Evolutionary conservation across 306 rosid species (phyloP).

Genomic region (Argentina anserina): DNA sequence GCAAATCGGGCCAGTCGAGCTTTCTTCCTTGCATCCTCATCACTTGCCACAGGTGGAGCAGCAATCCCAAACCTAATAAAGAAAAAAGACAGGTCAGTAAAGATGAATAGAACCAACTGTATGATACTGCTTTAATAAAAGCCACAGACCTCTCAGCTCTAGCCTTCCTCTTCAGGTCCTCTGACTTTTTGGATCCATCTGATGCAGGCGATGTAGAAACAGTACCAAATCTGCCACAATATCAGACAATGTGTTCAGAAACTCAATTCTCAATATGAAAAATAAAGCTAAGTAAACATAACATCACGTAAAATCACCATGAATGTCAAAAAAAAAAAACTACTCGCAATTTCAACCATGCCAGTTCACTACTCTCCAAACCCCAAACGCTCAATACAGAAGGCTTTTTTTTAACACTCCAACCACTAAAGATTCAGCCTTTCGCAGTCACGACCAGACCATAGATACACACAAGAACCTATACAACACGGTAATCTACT

Average conservation of each 20-base stretch:
- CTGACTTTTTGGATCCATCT: slow-evolving; percentile 43
- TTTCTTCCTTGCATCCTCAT: slow-evolving; percentile 72
- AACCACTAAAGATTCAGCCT: background rate
- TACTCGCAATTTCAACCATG: background rate
- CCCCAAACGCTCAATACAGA: background rate
- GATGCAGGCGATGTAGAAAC: slow-evolving; percentile 39
- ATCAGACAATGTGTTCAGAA: background rate
- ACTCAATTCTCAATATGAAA: background rate
- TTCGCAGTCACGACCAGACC: background rate
- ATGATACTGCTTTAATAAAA: background rate
- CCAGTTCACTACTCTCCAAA: background rate
- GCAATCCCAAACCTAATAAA: slow-evolving; percentile 66
- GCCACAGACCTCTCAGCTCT: slow-evolving; percentile 77
- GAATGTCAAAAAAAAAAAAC: background rate
- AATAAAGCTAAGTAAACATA: background rate
- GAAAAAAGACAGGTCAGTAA: background rate
- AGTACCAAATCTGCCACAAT: slow-evolving; percentile 57
- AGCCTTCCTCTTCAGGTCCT: slow-evolving; percentile 78
- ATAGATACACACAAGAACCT: background rate
- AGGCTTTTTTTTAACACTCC: too few species aligned
- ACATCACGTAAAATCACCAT: background rate
- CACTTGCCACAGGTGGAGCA: slow-evolving; percentile 44
- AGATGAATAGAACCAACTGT: background rate
- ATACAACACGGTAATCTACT: too few species aligned
- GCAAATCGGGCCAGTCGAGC: slow-evolving; percentile 80